Evolutionary conservation across 257 asterid genomes (phyloP).

Genomic region (Solanum ahanhuiri): DNA sequence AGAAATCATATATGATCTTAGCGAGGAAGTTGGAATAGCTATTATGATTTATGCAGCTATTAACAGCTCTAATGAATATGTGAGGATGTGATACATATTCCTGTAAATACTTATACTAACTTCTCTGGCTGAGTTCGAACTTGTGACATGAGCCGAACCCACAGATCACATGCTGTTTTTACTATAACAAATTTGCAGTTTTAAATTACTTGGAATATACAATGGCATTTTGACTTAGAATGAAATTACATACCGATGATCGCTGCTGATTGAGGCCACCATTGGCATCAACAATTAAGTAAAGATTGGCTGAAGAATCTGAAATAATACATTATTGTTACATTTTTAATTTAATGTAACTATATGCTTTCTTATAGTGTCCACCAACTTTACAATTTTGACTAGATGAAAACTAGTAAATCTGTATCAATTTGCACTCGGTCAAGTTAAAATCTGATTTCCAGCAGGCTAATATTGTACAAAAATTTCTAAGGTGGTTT

Average conservation of each 20-base stretch:
- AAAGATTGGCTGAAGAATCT: slow-evolving; percentile 31
- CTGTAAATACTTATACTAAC: no score
- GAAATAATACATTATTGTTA: not conserved
- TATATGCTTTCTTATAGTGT: not conserved
- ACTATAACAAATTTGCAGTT: not conserved
- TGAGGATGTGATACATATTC: no score
- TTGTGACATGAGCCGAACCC: no score
- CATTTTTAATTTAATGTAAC: not conserved
- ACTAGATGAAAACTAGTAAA: not conserved
- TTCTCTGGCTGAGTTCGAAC: no score
- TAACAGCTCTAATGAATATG: no score
- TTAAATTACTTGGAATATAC: not conserved
- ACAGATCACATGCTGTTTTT: not conserved
- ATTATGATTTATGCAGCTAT: no score
- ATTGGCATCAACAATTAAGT: slow-evolving; percentile 70
- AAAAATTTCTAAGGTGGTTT: no score
- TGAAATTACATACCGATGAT: slow-evolving; percentile 50
- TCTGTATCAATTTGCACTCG: not conserved
- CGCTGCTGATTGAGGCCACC: slow-evolving; percentile 95
- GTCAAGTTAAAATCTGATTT: not conserved
- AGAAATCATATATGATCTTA: no score
- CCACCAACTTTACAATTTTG: not conserved
- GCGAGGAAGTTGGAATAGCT: no score
- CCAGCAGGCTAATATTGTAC: not conserved
- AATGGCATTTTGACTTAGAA: not conserved